These are phyloP conservation scores for Ceratorhiza oryzae-sativae DNA, from an alignment of 1,284 basidiomycete genomes.

Conservation along the genomic window DNA sequence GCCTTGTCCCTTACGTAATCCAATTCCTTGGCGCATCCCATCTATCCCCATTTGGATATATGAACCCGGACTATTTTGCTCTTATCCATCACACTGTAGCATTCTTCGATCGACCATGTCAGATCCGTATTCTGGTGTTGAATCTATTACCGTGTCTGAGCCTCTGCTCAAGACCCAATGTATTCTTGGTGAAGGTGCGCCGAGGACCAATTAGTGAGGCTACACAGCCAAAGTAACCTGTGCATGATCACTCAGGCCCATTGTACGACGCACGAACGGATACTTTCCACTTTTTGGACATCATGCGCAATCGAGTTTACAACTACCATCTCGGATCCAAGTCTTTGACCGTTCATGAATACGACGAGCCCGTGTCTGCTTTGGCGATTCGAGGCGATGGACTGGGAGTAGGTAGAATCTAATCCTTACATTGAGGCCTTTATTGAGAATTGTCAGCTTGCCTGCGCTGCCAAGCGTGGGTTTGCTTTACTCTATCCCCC, in stretches of 20 bases:
- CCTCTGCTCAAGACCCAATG: conserved; percentile 66
- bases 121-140: conserved; percentile 17
- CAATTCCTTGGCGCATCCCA: background rate
- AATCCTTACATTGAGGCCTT: background rate
- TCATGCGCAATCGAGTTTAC: conserved; percentile 63
- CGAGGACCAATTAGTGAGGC: conserved; percentile 48
- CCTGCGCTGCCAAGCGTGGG: conserved; percentile 61
- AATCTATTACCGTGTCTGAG: conserved; percentile 48
- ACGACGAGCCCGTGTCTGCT: conserved; percentile 62
- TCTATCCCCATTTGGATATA: background rate
- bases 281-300: conserved; percentile 72
- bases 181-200: conserved; percentile 67
- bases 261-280: conserved; percentile 63
- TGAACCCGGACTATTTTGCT: background rate
- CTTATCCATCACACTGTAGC: background rate
- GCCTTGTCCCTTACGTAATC: background rate
- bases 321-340: conserved; percentile 58
- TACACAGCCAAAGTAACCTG: background rate
- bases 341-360: conserved; percentile 57
- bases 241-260: conserved; percentile 56
- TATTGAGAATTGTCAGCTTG: conserved; percentile 54
- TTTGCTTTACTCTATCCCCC: conserved; percentile 56
- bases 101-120: conserved; percentile 12
- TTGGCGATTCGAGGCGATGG: conserved; percentile 59
- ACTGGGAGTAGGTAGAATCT: conserved; percentile 52